Conservation (phyloP, 441 rosid species). For the Aquilaria agallochum region DNA sequence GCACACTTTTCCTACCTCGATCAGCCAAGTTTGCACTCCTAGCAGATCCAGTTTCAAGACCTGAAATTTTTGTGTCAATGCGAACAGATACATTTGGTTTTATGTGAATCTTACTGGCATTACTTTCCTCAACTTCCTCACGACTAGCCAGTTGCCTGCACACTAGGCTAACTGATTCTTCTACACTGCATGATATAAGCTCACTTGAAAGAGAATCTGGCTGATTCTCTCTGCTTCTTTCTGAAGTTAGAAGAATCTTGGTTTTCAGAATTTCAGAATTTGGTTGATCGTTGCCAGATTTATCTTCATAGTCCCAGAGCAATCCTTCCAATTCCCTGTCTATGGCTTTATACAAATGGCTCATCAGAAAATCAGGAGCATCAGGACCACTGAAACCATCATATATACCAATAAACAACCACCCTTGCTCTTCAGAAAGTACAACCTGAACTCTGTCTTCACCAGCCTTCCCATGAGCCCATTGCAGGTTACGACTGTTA, state of each 20-base stretch:
- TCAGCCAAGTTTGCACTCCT: conserved; percentile 41
- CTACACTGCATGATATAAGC: conserved; percentile 26
- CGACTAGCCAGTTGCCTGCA: conserved; percentile 32
- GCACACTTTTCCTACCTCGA: conserved; percentile 68
- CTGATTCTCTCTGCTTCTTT: conserved; percentile 24
- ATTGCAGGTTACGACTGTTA: conserved; percentile 71
- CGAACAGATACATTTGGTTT: conserved; percentile 19
- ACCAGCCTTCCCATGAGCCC: conserved; percentile 99
- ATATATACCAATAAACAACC: conserved; percentile 91
- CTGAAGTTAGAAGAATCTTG: conserved; percentile 23
- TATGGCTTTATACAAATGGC: conserved; percentile 78
- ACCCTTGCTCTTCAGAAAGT: conserved; percentile 95
- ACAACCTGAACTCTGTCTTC: conserved; percentile 97
- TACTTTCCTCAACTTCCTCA: conserved; percentile 49
- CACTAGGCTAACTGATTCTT: conserved; percentile 23
- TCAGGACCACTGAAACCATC: conserved; percentile 99
- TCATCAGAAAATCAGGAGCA: conserved; percentile 95
- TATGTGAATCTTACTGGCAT: conserved; percentile 25
- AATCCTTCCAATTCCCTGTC: conserved; percentile 93
- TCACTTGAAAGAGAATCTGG: conserved; percentile 27
- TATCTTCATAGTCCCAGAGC: conserved; percentile 80
- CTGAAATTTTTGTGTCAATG: conserved; percentile 25
- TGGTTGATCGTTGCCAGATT: conserved; percentile 34
- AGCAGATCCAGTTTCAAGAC: conserved; percentile 26
- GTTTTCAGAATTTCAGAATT: conserved; percentile 26